These are phyloP conservation scores for Ceratopteris richardii DNA, from an alignment of 75 land plant species.

Conservation along the genomic window DNA sequence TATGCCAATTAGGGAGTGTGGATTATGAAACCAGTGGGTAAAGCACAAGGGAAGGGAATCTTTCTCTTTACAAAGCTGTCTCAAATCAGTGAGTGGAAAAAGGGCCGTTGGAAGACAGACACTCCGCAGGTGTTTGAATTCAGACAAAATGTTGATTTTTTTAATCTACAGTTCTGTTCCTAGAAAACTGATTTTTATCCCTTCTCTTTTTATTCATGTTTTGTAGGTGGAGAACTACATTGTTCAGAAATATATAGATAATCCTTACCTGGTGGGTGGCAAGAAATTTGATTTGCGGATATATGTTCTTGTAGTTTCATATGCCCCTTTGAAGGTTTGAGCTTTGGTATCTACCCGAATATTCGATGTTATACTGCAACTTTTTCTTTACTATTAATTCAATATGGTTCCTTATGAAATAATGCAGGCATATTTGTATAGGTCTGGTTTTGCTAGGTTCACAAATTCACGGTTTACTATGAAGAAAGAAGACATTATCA, in stretches of 20 bases:
- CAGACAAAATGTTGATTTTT: not conserved
- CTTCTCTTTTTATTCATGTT: too few species aligned
- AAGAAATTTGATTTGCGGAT: conserved; percentile 38
- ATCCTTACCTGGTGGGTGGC: conserved; percentile 35
- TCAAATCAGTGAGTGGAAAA: conserved; percentile 41
- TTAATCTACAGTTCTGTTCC: too few species aligned
- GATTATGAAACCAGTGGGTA: conserved; percentile 40
- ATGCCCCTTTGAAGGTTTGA: conserved; percentile 28
- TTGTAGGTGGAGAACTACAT: conserved; percentile 34
- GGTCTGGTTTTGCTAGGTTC: conserved; percentile 40
- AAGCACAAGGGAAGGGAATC: conserved; percentile 37
- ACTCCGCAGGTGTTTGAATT: conserved; percentile 23
- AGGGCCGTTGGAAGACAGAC: conserved; percentile 35
- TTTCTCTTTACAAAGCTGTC: conserved; percentile 26
- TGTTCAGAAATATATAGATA: conserved; percentile 34
- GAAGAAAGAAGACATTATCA: conserved; percentile 34
- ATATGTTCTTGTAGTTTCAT: conserved; percentile 30
- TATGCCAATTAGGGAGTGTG: conserved; percentile 34
- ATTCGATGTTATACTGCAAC: too few species aligned
- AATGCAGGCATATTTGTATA: conserved; percentile 34
- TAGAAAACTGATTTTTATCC: too few species aligned
- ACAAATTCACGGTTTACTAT: conserved; percentile 33
- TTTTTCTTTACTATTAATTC: too few species aligned
- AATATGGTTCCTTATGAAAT: too few species aligned
- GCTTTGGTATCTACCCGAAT: not conserved